phyloP scores from a whole-genome alignment of 495 filamentous ascomycete genomes.

The Trichoderma orchidacearum region DNA sequence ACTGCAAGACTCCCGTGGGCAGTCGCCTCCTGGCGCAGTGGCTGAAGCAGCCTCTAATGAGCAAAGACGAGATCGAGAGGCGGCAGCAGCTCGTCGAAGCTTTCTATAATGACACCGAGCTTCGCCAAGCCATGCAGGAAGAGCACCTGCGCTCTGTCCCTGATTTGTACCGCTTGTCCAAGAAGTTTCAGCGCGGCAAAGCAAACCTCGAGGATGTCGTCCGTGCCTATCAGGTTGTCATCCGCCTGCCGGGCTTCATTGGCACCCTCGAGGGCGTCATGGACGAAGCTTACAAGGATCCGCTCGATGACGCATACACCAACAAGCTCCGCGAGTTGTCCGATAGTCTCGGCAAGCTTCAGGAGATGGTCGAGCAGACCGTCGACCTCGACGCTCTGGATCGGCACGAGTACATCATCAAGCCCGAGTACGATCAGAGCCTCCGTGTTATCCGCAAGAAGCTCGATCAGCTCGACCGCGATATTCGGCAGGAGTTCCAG shows the following conservation, averaged over 20 bases:
- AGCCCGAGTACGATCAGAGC: conserved; percentile 91
- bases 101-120: conserved; percentile 84
- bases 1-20: conserved; percentile 93
- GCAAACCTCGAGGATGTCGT: conserved; percentile 95
- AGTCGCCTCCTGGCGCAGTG: conserved; percentile 87
- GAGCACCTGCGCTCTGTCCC: conserved; percentile 89
- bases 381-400: conserved; percentile 93
- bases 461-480: conserved; percentile 68
- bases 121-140: conserved; percentile 96
- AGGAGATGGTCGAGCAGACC: conserved; percentile 98
- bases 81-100: conserved; percentile 91
- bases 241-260: conserved; percentile 82
- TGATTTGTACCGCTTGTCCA: conserved; percentile 84
- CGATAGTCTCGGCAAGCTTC: conserved; percentile 69
- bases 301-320: conserved; percentile 79
- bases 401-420: conserved; percentile 97
- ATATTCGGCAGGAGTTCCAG: conserved; percentile 76
- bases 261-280: conserved; percentile 82
- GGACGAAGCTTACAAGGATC: conserved; percentile 85
- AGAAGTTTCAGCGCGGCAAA: conserved; percentile 82
- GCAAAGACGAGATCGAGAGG: conserved; percentile 73
- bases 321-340: conserved; percentile 62
- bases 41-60: conserved; percentile 98
- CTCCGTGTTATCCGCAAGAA: conserved; percentile 79
- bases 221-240: conserved; percentile 84